Evolutionary conservation across 164 flowering plant species (phyloP).

Genomic region (Tetracentron sinense): DNA sequence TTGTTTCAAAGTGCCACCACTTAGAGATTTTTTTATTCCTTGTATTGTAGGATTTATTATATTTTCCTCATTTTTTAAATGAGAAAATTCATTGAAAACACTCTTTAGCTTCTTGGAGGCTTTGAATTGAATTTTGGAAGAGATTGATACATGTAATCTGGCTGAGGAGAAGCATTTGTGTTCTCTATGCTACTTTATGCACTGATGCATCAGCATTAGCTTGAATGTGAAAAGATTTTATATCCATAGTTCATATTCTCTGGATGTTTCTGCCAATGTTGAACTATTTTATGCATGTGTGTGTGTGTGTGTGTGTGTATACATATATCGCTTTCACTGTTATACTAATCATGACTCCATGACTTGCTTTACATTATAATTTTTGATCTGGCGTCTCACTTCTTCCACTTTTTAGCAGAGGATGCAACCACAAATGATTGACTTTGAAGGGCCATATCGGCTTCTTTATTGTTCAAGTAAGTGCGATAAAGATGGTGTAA

Average conservation of each 20-base stretch:
- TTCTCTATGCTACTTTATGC: no score
- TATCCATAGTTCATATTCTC: no score
- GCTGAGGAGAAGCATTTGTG: no score
- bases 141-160: no score
- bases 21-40: background rate
- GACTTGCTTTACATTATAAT: background rate
- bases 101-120: background rate
- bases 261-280: background rate
- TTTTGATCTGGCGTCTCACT: background rate
- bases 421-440: constrained; percentile 18
- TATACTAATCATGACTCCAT: background rate
- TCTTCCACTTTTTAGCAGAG: constrained; percentile 3
- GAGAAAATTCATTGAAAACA: background rate
- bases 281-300: background rate
- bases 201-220: no score
- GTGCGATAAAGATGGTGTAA: constrained; percentile 51
- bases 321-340: background rate
- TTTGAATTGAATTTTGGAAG: background rate
- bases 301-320: no score
- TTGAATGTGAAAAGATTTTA: no score
- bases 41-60: background rate
- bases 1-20: background rate
- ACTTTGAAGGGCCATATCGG: constrained; percentile 44
- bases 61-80: no score
- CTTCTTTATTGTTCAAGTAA: constrained; percentile 52